Conservation (phyloP, 257 asterid species). For the Solanum dulcamara region DNA sequence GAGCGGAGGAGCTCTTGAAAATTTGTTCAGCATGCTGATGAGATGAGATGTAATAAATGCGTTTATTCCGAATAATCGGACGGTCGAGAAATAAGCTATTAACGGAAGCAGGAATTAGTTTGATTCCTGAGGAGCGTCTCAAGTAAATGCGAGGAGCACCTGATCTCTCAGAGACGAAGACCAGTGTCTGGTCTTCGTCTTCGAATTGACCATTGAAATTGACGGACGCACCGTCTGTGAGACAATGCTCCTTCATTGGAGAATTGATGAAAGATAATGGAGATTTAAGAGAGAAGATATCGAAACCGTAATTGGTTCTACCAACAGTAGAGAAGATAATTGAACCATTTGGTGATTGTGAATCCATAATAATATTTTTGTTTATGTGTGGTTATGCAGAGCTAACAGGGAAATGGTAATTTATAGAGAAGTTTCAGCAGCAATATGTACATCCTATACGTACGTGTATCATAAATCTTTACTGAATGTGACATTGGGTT, state of each 20-base stretch:
- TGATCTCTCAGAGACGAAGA: slow-evolving; percentile 56
- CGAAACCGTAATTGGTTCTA: slow-evolving; percentile 59
- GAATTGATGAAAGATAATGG: slow-evolving; percentile 5
- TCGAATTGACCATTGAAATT: slow-evolving; percentile 59
- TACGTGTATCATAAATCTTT: not conserved
- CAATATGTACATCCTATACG: not conserved
- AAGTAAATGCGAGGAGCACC: slow-evolving; percentile 32
- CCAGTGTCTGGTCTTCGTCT: slow-evolving; percentile 25
- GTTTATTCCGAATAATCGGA: slow-evolving; percentile 30
- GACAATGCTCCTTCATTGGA: slow-evolving; percentile 29
- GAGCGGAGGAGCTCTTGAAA: slow-evolving; percentile 55
- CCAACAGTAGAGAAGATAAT: slow-evolving; percentile 60
- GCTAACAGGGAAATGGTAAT: not conserved
- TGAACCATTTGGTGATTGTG: slow-evolving; percentile 32
- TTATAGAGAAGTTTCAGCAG: not conserved
- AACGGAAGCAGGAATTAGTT: slow-evolving; percentile 20
- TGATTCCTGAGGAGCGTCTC: slow-evolving; percentile 1
- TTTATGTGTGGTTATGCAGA: not conserved
- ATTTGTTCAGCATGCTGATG: slow-evolving; percentile 40
- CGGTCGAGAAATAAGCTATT: slow-evolving; percentile 64
- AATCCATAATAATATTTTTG: not conserved
- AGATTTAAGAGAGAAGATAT: slow-evolving; percentile 46
- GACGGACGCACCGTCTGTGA: slow-evolving; percentile 57
- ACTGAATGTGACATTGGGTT: not conserved
- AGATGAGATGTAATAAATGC: slow-evolving; percentile 51